Base-by-base conservation (phyloP, 2,329 filamentous ascomycete genomes). In the Phialophora macrospora region DNA sequence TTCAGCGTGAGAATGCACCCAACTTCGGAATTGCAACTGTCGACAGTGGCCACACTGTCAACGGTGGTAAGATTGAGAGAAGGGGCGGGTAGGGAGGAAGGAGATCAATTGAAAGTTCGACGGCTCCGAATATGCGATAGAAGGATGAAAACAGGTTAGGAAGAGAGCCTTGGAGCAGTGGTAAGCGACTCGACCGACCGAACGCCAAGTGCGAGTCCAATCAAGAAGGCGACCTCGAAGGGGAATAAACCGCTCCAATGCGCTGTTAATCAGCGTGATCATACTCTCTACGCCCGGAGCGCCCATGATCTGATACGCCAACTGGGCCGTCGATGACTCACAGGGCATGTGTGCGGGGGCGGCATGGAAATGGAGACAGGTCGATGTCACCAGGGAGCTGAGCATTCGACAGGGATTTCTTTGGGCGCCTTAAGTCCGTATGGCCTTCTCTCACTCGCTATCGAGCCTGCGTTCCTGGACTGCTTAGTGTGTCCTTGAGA, bases 361-460 rank as follows among this genome's bases (percentile, higher is more conserved):
- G 20, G 20, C 24, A 55, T n/a, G 5, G 52, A n/a, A 55, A 28
- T 55, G 51, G 51, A 28, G 20, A 55, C 14, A 30, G 17, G 52
- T 9, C 52, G 26, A 52, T 24, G 17, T 12, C 24, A 34, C 12
- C 24, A 28, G 26, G 20, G 52, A 55, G 52, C n/a, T 14, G 14
- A 34, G 20, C 48, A 51, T 11, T 26, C 48, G 2, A 26, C 8
- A n/a, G 48, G 24, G 5, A 26, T 22, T 14, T 28, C 4, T 22
- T 51, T 30, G 62, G 56, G 49, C 48, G 62, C 62, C 57, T 60
- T 64, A 60, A 64, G 30, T 62, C 63, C 60, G 59, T 8, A 14
- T 32, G 0, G 8, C 11, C 24, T 48, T 17, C 32, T 26, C 55
- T 41, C 46, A 59, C 44, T 59, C 44, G 56, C 26, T 28, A 59